Evolutionary conservation across 108 stramenopile genomes (phyloP).

Genomic region (Cylindrotheca closterium): DNA sequence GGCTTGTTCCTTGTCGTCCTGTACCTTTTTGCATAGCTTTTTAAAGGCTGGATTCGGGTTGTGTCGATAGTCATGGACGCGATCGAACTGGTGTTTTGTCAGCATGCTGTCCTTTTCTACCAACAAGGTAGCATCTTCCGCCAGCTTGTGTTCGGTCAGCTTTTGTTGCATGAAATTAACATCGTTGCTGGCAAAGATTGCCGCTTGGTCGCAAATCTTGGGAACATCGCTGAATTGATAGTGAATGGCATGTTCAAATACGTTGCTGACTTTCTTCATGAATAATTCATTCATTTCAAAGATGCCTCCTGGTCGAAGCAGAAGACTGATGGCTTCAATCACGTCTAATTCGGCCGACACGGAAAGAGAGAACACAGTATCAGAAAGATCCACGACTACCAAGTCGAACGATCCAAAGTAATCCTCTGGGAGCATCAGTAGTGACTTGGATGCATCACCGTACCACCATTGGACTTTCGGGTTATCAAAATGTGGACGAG

Average conservation of each 20-base stretch:
- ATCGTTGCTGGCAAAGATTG: slow-evolving; percentile 72
- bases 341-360: slow-evolving; percentile 78
- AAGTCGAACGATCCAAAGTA: slow-evolving; percentile 82
- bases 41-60: slow-evolving; percentile 69
- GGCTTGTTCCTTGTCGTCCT: slow-evolving; percentile 24
- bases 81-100: slow-evolving; percentile 19
- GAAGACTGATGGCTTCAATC: slow-evolving; percentile 62
- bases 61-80: slow-evolving; percentile 33
- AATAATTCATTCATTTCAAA: slow-evolving; percentile 82
- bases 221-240: slow-evolving; percentile 40
- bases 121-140: slow-evolving; percentile 63
- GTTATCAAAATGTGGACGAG: slow-evolving; percentile 80
- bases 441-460: slow-evolving; percentile 77
- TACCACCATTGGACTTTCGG: slow-evolving; percentile 84
- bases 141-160: slow-evolving; percentile 37
- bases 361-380: slow-evolving; percentile 79
- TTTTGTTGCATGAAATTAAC: slow-evolving; percentile 64
- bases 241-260: slow-evolving; percentile 62
- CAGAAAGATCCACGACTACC: slow-evolving; percentile 78
- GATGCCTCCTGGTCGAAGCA: slow-evolving; percentile 74
- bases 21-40: slow-evolving; percentile 30
- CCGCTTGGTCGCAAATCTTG: slow-evolving; percentile 69
- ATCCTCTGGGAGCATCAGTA: slow-evolving; percentile 66
- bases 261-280: slow-evolving; percentile 56
- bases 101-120: slow-evolving; percentile 44